Conservation (phyloP, 2,329 filamentous ascomycete species). For the Talaromyces sp. region DNA sequence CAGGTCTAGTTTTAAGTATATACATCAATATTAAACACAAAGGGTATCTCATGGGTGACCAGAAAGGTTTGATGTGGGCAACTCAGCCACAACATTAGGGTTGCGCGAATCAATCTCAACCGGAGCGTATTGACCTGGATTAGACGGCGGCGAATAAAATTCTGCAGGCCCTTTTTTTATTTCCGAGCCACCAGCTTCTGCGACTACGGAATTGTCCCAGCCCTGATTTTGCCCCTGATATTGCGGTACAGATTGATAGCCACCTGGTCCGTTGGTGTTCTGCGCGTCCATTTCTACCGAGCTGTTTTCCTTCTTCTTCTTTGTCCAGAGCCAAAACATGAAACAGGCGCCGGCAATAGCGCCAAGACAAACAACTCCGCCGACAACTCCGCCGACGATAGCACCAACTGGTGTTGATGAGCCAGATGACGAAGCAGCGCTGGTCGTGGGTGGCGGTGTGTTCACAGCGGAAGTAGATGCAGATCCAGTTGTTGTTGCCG, state of each 20-base stretch:
- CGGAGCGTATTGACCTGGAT: not conserved
- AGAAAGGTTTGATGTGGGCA: not conserved
- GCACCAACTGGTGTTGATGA: slow-evolving; percentile 7
- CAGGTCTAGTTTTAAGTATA: not conserved
- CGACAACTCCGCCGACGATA: slow-evolving; percentile 13
- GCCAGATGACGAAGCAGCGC: not conserved
- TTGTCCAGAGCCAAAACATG: slow-evolving; percentile 11
- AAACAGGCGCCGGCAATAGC: slow-evolving; percentile 10
- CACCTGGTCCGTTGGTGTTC: not conserved
- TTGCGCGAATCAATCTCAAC: not conserved
- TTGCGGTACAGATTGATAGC: not conserved
- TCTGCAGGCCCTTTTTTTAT: not conserved
- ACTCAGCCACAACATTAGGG: not conserved
- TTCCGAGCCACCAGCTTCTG: not conserved
- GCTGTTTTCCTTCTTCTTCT: slow-evolving; percentile 8
- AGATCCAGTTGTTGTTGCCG: not conserved
- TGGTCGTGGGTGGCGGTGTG: not conserved
- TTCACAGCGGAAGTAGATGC: not conserved
- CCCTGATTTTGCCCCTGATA: not conserved
- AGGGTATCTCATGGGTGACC: not conserved
- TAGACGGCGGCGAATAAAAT: not conserved
- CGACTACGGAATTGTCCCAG: not conserved
- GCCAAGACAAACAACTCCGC: slow-evolving; percentile 12
- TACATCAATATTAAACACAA: not conserved
- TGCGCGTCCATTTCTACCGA: not conserved